phyloP scores from a whole-genome alignment of 2,329 filamentous ascomycete species.

The Thermoascus crustaceus region DNA sequence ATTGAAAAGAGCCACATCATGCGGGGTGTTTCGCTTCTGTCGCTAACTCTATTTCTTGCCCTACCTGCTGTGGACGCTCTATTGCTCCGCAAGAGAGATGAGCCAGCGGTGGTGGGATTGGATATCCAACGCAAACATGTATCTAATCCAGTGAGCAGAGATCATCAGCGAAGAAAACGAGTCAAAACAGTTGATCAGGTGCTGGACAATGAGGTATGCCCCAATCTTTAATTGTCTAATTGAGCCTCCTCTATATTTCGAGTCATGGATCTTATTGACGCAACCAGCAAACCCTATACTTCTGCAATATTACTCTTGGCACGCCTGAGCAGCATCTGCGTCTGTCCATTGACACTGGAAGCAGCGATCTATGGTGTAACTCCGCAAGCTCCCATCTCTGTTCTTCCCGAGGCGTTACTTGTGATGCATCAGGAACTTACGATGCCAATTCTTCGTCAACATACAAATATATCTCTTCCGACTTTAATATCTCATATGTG shows the following conservation, averaged over 20 bases:
- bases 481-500: constrained; percentile 82
- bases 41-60: constrained; percentile 11
- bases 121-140: constrained; percentile 8
- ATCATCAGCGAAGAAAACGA: constrained; percentile 10
- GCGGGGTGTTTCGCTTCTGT: constrained; percentile 14
- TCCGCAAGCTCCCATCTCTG: constrained; percentile 44
- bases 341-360: constrained; percentile 55
- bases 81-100: constrained; percentile 9
- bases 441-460: constrained; percentile 58
- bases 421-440: constrained; percentile 45
- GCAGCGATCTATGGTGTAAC: constrained; percentile 56
- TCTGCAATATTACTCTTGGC: constrained; percentile 49
- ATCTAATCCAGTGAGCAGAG: constrained; percentile 7
- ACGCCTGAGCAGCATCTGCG: constrained; percentile 49
- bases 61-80: constrained; percentile 8
- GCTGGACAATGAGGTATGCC: constrained; percentile 46
- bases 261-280: constrained; percentile 1
- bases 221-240: background rate
- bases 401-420: constrained; percentile 30
- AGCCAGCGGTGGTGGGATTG: constrained; percentile 9
- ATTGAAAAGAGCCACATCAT: too few relatives aligned
- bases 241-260: constrained; percentile 2
- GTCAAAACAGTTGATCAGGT: constrained; percentile 29
- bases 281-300: constrained; percentile 47
- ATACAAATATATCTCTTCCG: constrained; percentile 61